phyloP scores from a whole-genome alignment of 768 basidiomycete species.

The Glaciozyma antarctica region DNA sequence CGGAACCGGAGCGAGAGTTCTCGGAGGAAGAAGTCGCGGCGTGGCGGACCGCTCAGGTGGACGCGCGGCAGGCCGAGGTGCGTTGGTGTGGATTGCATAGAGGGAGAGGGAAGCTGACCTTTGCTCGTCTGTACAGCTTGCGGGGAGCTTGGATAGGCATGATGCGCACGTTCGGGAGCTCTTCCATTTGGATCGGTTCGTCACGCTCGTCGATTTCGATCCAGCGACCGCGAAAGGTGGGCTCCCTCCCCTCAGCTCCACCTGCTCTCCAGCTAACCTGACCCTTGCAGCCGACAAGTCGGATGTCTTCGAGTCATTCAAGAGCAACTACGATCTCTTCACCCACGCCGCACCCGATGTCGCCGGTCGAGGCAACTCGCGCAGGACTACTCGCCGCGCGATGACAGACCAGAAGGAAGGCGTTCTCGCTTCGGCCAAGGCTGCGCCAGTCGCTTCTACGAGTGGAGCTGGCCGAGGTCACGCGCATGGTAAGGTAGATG shows the following conservation, averaged over 20 bases:
- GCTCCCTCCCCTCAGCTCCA: conserved; percentile 50
- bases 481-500: conserved; percentile 5
- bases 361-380: not conserved
- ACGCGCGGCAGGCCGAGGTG: conserved; percentile 25
- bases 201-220: conserved; percentile 64
- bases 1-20: not conserved
- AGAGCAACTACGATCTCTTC: conserved; percentile 31
- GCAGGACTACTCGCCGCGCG: conserved; percentile 19
- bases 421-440: not conserved
- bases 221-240: conserved; percentile 66
- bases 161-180: conserved; percentile 62
- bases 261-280: conserved; percentile 39
- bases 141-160: conserved; percentile 25
- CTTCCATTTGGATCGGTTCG: conserved; percentile 79
- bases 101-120: not conserved
- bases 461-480: not conserved
- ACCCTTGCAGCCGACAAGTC: conserved; percentile 23
- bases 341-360: conserved; percentile 11
- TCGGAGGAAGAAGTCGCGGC: not conserved
- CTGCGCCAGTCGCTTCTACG: conserved; percentile 1
- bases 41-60: not conserved
- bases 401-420: conserved; percentile 15
- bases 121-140: conserved; percentile 8
- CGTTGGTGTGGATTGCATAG: not conserved
- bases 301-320: conserved; percentile 26